Evolutionary conservation across 805 yeast species (phyloP), one percentile per base, ranked within the genome.

Genomic region (Nakazawaea ernobii): DNA sequence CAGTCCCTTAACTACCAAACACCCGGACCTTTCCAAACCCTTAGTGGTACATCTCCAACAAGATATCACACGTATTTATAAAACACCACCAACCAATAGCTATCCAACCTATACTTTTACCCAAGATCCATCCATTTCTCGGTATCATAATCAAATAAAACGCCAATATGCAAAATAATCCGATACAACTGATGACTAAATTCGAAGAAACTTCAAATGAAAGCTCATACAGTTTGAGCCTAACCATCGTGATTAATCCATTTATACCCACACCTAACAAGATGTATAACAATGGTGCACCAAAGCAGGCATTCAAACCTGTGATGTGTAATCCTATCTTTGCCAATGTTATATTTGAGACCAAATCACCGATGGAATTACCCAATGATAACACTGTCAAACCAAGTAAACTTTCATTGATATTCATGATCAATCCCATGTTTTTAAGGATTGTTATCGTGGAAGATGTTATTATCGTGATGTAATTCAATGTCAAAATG

Each of bases 261-360:
- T 75, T 75, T 11, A 70, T 55, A 0, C 83, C 83, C 17, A 77
- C 63, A 1, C 82, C 83, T 15, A 76, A 57, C 50, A 77, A 59
- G 8, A 74, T 69, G 38, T 74, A 65, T 11, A 77, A 55, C 11
- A 77, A 59, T 0, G 81, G 80, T 1, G 82, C 73, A 1, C 83
- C 82, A 48, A 77, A 65, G 52, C 82, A 76, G 0, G 82, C 71
- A 52, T 73, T 73, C 8, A 77, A 58, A 0, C 81, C 82, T 9
- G 70, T 70, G 8, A 70, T 54, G 7, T 78, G 70, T 10, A 61
- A 49, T 0, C 68, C 70, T 8, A 63, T 45, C 2, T 59, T 59
- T 1, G 69, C 56, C 11, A 77, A 59, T 8, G 80, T 72, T 2
- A 68, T 55, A 51, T 77, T 75, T n/a, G 79, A 71, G 29, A 77